Evolutionary conservation across 345 rosid species (phyloP), one percentile per base, ranked within the genome.

Genomic region (Gossypium sturtianum): DNA sequence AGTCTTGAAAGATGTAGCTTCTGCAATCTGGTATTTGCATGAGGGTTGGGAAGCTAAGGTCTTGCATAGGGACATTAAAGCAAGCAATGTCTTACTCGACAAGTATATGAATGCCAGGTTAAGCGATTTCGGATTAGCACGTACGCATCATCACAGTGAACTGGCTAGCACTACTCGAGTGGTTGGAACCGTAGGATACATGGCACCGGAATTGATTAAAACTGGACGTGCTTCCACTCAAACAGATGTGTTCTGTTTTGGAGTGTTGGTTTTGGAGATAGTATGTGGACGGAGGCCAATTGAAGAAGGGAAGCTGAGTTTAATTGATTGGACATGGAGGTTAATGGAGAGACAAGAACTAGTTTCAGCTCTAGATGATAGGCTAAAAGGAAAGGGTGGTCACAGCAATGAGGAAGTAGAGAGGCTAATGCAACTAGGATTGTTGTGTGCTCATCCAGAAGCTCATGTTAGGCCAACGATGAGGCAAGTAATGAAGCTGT

Each of bases 171-270:
- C 78, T 12, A 78, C 82, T 15, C 64, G 5, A 48, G 82, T 82
- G 57, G 78, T 82, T 53, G 82, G 84, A 20, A 82, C 84, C 1
- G 73, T 56, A 11, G 80, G 82, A 8, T 75, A 82, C 77, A 68
- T 78, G 70, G 80, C 80, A 0, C 82, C 80, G 0, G 78, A 82
- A 45, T 27, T 82, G 75, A 74, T 87, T 58, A 82, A 48, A 61
- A 83, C 84, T 0, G 88, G 90, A 2, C 84, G 86, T 70, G 81
- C 85, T 2, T 82, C 90, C 12, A 83, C 85, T 44, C 81, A 79
- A 70, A 83, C 90, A 6, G 87, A 87, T 76, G 84, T 82, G 23
- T 87, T 82, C 66, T 72, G 86, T 23, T 85, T 77, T 2, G 88
- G 87, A 20, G 43, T 87, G 20, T 70, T 85, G 11, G 66, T 85